These are phyloP conservation scores for Mimosa bimucronata DNA, from an alignment of 306 rosid species.

Conservation along the genomic window DNA sequence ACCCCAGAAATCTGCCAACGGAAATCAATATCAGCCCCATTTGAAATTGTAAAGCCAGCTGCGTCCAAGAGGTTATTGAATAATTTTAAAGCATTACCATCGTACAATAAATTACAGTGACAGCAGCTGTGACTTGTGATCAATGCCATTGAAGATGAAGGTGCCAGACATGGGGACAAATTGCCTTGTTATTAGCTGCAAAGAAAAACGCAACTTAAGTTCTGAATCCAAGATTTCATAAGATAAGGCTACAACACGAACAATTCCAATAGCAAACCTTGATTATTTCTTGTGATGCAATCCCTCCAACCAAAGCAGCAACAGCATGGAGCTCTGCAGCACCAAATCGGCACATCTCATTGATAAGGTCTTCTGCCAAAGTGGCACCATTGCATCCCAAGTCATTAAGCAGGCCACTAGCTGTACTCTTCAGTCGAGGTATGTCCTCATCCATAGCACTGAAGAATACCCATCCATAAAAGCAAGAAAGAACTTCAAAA, in stretches of 20 bases:
- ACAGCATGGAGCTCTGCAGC: conserved; percentile 93
- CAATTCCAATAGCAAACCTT: conserved; percentile 53
- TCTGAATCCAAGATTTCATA: conserved; percentile 9
- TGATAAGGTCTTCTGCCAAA: conserved; percentile 90
- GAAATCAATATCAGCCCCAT: conserved; percentile 32
- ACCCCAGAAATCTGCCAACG: conserved; percentile 38
- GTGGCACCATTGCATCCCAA: conserved; percentile 89
- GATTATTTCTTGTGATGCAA: conserved; percentile 96
- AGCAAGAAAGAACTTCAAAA: conserved; percentile 28
- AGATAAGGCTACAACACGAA: neutral
- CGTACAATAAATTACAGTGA: conserved; percentile 49
- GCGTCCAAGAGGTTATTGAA: conserved; percentile 1
- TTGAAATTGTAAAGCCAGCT: conserved; percentile 2
- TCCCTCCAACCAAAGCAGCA: conserved; percentile 95
- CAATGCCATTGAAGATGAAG: conserved; percentile 89
- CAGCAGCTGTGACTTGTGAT: conserved; percentile 89
- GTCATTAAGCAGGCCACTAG: conserved; percentile 74
- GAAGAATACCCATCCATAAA: conserved; percentile 37
- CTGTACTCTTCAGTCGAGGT: conserved; percentile 85
- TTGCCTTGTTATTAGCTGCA: conserved; percentile 90
- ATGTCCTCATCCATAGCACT: conserved; percentile 96
- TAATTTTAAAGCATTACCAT: conserved; percentile 19
- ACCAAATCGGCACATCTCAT: conserved; percentile 98
- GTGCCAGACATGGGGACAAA: conserved; percentile 93
- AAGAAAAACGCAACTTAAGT: conserved; percentile 18